phyloP scores from a whole-genome alignment of 2,329 filamentous ascomycete genomes.

The Podosphaera fusca region DNA sequence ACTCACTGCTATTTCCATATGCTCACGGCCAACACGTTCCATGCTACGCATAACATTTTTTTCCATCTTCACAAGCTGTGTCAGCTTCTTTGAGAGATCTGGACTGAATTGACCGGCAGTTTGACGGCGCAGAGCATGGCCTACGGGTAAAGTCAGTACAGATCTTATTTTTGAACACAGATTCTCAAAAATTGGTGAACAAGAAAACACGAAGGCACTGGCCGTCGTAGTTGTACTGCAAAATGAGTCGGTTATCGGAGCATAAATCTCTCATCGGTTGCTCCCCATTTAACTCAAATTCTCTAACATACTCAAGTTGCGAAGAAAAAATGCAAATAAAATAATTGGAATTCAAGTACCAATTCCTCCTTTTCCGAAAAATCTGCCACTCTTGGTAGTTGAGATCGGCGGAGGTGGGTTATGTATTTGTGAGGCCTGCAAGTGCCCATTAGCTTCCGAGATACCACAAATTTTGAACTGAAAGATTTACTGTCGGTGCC shows the following conservation, averaged over 20 bases:
- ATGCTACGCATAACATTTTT: constrained; percentile 99
- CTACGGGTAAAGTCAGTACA: constrained; percentile 18
- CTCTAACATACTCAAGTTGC: constrained; percentile 14
- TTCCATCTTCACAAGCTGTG: constrained; percentile 98
- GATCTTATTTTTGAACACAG: not conserved
- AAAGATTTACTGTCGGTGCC: constrained; percentile 62
- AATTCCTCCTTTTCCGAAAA: constrained; percentile 74
- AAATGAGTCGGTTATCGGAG: not conserved
- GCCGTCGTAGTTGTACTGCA: not conserved
- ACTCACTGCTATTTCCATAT: constrained; percentile 92
- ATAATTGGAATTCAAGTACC: constrained; percentile 25
- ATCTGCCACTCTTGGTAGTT: constrained; percentile 68
- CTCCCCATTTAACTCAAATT: not conserved
- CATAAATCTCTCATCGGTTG: not conserved
- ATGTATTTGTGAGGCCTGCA: constrained; percentile 36
- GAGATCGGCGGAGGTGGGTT: constrained; percentile 85
- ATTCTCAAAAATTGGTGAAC: not conserved
- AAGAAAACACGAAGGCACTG: not conserved
- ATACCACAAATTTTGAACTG: not conserved
- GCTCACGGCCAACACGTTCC: constrained; percentile 81
- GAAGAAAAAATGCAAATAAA: constrained; percentile 6
- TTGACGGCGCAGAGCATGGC: constrained; percentile 53
- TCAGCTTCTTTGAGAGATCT: constrained; percentile 91
- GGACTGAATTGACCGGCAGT: constrained; percentile 52
- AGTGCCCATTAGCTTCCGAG: constrained; percentile 3